Conservation (phyloP, 1,284 basidiomycete species). For the Xanthoconium separans region DNA sequence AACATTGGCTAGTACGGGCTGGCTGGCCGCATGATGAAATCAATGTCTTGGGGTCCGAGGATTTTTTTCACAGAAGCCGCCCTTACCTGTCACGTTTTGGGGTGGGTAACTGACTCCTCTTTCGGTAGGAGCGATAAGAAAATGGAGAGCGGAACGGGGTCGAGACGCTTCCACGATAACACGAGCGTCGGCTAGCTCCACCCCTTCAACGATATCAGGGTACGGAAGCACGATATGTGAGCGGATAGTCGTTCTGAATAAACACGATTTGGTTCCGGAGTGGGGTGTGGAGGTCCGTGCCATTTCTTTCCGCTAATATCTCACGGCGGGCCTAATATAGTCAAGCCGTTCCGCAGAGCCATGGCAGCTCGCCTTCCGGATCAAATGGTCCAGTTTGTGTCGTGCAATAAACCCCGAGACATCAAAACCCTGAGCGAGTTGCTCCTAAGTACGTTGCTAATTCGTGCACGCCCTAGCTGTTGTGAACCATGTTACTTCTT, state of each 20-base stretch:
- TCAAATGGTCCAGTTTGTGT: constrained; percentile 67
- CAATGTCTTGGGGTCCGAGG: constrained; percentile 10
- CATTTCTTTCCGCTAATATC: constrained; percentile 9
- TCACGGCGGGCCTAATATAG: constrained; percentile 3
- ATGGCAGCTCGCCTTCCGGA: constrained; percentile 67
- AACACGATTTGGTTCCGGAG: constrained; percentile 86
- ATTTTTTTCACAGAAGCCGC: constrained; percentile 5
- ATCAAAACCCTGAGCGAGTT: constrained; percentile 61
- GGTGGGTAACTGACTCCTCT: constrained; percentile 21
- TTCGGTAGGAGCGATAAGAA: constrained; percentile 53
- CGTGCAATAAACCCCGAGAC: constrained; percentile 65
- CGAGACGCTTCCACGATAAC: constrained; percentile 43
- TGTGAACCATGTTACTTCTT: not conserved
- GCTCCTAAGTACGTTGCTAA: constrained; percentile 64
- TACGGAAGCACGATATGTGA: constrained; percentile 55
- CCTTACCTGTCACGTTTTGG: constrained; percentile 14
- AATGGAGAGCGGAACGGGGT: constrained; percentile 64
- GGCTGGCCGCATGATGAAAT: constrained; percentile 13
- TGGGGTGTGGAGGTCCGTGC: constrained; percentile 78
- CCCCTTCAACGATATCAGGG: constrained; percentile 13
- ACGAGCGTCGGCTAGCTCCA: constrained; percentile 15
- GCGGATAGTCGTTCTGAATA: constrained; percentile 90
- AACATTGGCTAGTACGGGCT: constrained; percentile 9
- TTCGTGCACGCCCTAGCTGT: not conserved
- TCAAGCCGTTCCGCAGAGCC: constrained; percentile 67